phyloP scores from a whole-genome alignment of 2,329 filamentous ascomycete species.

The Colletotrichum nymphaeae region DNA sequence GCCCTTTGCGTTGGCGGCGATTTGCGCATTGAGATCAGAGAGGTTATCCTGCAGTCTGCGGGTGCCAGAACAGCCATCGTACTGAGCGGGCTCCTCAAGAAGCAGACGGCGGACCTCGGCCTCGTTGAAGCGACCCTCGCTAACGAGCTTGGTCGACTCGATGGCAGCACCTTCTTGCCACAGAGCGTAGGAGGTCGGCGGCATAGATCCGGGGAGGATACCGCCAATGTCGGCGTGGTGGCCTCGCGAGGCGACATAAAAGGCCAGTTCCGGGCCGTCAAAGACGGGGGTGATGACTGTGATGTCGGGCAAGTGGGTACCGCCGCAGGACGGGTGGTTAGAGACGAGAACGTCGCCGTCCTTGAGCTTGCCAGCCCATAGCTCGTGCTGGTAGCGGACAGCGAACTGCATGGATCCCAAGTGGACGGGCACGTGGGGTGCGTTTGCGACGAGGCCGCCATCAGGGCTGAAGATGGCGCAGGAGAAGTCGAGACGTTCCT shows the following conservation, averaged over 20 bases:
- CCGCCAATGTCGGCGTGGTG: constrained; percentile 70
- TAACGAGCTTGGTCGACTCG: constrained; percentile 77
- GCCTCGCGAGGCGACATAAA: constrained; percentile 46
- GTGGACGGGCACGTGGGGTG: constrained; percentile 81
- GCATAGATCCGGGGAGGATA: constrained; percentile 86
- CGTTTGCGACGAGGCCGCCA: constrained; percentile 78
- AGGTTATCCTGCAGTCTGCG: constrained; percentile 80
- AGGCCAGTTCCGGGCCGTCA: constrained; percentile 44
- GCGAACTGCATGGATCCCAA: constrained; percentile 84
- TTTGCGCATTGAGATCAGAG: constrained; percentile 80
- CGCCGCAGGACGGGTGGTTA: constrained; percentile 49
- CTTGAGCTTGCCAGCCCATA: constrained; percentile 78
- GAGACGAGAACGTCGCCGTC: constrained; percentile 81
- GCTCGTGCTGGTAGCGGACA: constrained; percentile 74
- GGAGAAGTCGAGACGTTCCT: constrained; percentile 82
- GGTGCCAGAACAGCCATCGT: constrained; percentile 76
- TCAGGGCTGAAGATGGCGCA: constrained; percentile 81
- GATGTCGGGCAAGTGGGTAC: constrained; percentile 54
- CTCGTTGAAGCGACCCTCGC: constrained; percentile 82
- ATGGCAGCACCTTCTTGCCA: constrained; percentile 75
- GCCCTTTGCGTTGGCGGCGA: constrained; percentile 80
- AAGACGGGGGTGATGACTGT: constrained; percentile 55
- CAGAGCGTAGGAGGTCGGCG: constrained; percentile 75
- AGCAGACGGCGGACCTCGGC: constrained; percentile 74
- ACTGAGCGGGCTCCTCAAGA: constrained; percentile 70